A percentile compares a stretch with the other conserved stretches of the same genome.
Evolutionary conservation across 163 green algal genomes (phyloP).

Genomic region (Coccomyxa subellipsoidea): DNA sequence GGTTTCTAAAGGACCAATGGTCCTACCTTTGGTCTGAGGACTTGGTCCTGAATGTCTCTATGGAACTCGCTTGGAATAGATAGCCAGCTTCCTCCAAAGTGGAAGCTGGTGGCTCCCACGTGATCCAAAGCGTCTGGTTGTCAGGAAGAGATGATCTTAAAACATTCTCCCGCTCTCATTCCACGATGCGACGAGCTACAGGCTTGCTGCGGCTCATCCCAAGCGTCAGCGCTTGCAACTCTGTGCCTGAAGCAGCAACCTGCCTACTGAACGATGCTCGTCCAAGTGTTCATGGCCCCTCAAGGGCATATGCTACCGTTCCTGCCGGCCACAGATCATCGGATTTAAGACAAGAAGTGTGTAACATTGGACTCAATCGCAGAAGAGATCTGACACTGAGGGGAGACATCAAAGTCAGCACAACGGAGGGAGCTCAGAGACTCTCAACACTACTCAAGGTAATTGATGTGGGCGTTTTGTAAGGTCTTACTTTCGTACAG

Average conservation of each 20-base stretch:
- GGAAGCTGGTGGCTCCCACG: neutral
- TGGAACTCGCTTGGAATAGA: too few species aligned
- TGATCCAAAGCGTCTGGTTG: neutral
- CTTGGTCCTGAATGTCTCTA: too few species aligned
- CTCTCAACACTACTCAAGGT: slow-evolving; percentile 70
- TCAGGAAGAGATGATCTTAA: neutral
- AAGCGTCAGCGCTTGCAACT: neutral
- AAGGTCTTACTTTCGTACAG: too few species aligned
- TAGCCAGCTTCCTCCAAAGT: neutral
- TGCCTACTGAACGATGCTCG: neutral
- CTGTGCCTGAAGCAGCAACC: neutral
- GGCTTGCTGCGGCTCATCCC: neutral
- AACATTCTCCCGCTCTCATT: neutral
- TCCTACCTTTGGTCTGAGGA: too few species aligned
- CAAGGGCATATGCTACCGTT: slow-evolving; percentile 26
- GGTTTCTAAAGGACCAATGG: too few species aligned
- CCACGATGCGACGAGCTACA: neutral
- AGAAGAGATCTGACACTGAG: slow-evolving; percentile 75
- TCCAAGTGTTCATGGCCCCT: neutral
- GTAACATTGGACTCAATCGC: slow-evolving; percentile 75
- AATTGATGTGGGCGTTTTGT: neutral
- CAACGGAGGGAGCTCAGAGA: slow-evolving; percentile 31
- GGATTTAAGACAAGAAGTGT: slow-evolving; percentile 60
- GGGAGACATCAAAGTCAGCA: slow-evolving; percentile 60
- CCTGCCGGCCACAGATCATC: slow-evolving; percentile 69